phyloP scores from a whole-genome alignment of 2,329 filamentous ascomycete genomes.

The Aspergillus persii region DNA sequence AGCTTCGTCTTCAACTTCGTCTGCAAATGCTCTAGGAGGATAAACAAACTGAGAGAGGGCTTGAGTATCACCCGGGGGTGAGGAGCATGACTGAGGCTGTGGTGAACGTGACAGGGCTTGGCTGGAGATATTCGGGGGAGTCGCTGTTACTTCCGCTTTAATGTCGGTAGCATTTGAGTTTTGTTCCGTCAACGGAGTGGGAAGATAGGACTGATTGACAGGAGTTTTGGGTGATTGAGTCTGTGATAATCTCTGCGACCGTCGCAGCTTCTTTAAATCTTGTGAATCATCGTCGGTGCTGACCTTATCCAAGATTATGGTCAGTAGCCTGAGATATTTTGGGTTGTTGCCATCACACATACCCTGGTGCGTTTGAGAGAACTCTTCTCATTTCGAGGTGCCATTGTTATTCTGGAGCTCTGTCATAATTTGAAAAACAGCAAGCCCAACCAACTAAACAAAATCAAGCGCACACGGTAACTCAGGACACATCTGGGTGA shows the following conservation, averaged over 20 bases:
- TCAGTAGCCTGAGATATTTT: slow-evolving; percentile 16
- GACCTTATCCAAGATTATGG: slow-evolving; percentile 50
- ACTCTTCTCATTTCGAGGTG: slow-evolving; percentile 66
- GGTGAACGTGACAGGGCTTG: slow-evolving; percentile 48
- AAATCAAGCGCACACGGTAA: not conserved
- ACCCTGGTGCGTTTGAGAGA: slow-evolving; percentile 81
- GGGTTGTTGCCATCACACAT: slow-evolving; percentile 28
- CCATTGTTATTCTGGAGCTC: slow-evolving; percentile 27
- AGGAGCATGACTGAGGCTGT: slow-evolving; percentile 48
- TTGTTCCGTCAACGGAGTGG: slow-evolving; percentile 74
- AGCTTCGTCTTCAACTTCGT: slow-evolving; percentile 81
- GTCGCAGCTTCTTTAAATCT: slow-evolving; percentile 79
- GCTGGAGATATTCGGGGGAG: slow-evolving; percentile 63
- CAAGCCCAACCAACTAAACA: not conserved
- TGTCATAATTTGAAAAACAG: not conserved
- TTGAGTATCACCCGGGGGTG: slow-evolving; percentile 74
- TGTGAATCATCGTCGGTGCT: slow-evolving; percentile 60
- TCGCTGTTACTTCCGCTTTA: slow-evolving; percentile 68
- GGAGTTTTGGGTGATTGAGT: slow-evolving; percentile 56
- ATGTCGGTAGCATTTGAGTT: slow-evolving; percentile 61
- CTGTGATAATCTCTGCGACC: slow-evolving; percentile 68
- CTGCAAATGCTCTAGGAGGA: slow-evolving; percentile 67
- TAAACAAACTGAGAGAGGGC: slow-evolving; percentile 78
- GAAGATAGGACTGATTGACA: slow-evolving; percentile 67
- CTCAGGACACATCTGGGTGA: not conserved